Conservation (phyloP, 2,329 filamentous ascomycete species). For the Coniochaeta sp. region DNA sequence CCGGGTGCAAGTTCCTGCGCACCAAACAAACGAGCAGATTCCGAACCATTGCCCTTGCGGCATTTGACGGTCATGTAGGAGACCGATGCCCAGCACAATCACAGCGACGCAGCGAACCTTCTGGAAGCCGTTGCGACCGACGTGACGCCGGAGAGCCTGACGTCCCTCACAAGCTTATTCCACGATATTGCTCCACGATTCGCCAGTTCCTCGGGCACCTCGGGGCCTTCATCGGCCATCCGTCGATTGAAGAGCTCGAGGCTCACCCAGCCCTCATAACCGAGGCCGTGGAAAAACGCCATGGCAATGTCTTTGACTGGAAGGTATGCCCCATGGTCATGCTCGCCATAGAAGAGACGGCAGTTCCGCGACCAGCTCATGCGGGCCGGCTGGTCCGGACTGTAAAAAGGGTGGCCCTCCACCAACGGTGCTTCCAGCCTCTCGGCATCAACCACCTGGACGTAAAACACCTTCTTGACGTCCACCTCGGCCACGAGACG, state of each 20-base stretch:
- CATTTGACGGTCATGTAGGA: not conserved
- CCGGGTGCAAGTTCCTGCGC: not conserved
- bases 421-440: constrained; percentile 50
- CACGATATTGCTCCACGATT: constrained; percentile 42
- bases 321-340: constrained; percentile 57
- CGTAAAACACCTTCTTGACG: constrained; percentile 61
- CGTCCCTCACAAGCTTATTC: constrained; percentile 32
- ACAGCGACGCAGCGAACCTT: constrained; percentile 26
- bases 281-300: constrained; percentile 56
- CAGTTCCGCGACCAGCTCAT: constrained; percentile 80
- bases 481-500: constrained; percentile 50
- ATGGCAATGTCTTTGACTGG: constrained; percentile 55
- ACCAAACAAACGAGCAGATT: too few species aligned
- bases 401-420: constrained; percentile 50
- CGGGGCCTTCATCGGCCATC: constrained; percentile 42
- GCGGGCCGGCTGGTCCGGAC: constrained; percentile 47
- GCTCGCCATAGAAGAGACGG: constrained; percentile 59
- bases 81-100: constrained; percentile 1
- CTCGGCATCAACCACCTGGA: constrained; percentile 73
- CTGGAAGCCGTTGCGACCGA: constrained; percentile 10
- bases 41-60: not conserved
- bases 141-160: not conserved
- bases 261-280: constrained; percentile 63
- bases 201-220: constrained; percentile 44
- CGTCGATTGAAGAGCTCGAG: constrained; percentile 62